Evolutionary conservation across 495 filamentous ascomycete species (phyloP), one percentile per base, ranked within the genome.

Genomic region (Tuber indicum): DNA sequence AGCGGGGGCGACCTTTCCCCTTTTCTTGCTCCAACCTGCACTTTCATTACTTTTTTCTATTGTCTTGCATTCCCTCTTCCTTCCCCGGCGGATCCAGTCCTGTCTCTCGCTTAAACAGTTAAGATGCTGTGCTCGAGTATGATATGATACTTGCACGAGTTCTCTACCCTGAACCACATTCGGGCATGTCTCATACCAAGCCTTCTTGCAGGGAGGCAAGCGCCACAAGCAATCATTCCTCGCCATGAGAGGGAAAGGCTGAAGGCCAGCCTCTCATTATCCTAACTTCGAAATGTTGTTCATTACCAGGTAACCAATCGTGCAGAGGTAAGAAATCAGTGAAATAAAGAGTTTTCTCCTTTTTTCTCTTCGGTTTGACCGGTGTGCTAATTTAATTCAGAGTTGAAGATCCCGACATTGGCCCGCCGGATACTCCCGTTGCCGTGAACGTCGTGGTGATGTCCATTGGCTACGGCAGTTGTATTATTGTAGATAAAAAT

Each of bases 31-130:
- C 26, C 12, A 66, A 26, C n/a, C 36, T 66, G 26, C 26, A 66
- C 58, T 66, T 66, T 66, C 26, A 6, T 66, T 66, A 32, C 58
- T 66, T 66, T 66, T 66, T 66, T 66, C 58, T 62, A 62, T 32
- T 62, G 26, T 66, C n/a, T 36, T 36, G 58, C 14, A 66, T 26
- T 36, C 32, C 5, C 26, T 36, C 17, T 17, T 66, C 12, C n/a
- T 17, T 58, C 52, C 52, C 21, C 47, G 9, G 45, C 45, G 21
- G 23, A 62, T 10, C 52, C 52, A 62, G 26, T 26, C 52, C 52
- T 4, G 52, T 26, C n/a, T 62, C 14, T 32, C n/a, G n/a, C 14
- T 16, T 62, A 14, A 26, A 32, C 52, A 62, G 9, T 32, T 6
- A 16, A n/a, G 23, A 21, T 52, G 23, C 47, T 41, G 23, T 52